Evolutionary conservation across 345 rosid genomes (phyloP).

Genomic region (Bruguiera parviflora): DNA sequence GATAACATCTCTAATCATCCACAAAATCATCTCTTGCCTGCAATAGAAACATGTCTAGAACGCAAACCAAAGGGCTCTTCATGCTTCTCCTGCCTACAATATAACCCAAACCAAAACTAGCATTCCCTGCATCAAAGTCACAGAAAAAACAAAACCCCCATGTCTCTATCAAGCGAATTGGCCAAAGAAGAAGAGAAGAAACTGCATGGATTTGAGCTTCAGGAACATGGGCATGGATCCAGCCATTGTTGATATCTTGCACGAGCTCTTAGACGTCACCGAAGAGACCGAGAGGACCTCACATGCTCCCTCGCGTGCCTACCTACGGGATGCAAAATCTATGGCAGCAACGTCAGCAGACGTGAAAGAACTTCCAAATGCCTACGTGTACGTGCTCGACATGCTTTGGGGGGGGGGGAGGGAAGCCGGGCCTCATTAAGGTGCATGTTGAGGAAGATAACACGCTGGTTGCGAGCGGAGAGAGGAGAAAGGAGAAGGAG

Average conservation of each 20-base stretch:
- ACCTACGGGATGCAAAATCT: conserved; percentile 8
- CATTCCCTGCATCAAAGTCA: not conserved
- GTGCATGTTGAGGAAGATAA: conserved; percentile 10
- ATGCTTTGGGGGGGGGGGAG: conserved; percentile 27
- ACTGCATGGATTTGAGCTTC: not conserved
- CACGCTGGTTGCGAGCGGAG: conserved; percentile 7
- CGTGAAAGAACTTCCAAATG: conserved; percentile 12
- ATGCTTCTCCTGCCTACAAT: not conserved
- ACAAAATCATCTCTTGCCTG: too few species aligned
- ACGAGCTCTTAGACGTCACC: not conserved
- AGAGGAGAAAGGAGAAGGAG: conserved; percentile 17
- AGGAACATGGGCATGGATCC: conserved; percentile 12
- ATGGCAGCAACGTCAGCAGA: conserved; percentile 22
- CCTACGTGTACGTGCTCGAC: conserved; percentile 15
- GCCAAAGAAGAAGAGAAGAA: not conserved
- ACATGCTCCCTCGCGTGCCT: conserved; percentile 14
- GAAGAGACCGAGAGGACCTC: not conserved
- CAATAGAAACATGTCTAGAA: too few species aligned
- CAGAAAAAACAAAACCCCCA: not conserved
- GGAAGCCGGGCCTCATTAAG: conserved; percentile 13
- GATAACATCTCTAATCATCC: too few species aligned
- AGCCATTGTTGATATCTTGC: not conserved
- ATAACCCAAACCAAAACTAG: not conserved
- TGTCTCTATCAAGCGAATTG: not conserved
- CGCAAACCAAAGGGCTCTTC: too few species aligned